Evolutionary conservation across 306 rosid genomes (phyloP).

Genomic region (Cicer chorassanicum): DNA sequence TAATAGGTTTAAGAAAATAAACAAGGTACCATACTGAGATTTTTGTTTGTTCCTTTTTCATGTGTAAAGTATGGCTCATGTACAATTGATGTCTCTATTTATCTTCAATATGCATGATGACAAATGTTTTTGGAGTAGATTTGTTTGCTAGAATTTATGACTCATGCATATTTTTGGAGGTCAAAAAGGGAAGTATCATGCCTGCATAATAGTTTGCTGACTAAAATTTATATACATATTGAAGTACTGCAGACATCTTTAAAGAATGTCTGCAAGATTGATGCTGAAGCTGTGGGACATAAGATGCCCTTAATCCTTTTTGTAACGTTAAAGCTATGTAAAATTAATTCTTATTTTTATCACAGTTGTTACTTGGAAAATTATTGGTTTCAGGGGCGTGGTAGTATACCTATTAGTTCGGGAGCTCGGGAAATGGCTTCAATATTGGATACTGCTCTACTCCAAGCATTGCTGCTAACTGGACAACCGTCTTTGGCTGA

Average conservation of each 20-base stretch:
- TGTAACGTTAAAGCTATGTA: conserved; percentile 15
- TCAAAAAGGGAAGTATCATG: conserved; percentile 32
- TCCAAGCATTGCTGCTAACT: conserved; percentile 89
- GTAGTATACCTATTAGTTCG: conserved; percentile 65
- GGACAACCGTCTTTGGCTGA: conserved; percentile 76
- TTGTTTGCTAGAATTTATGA: conserved; percentile 29
- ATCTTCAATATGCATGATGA: conserved; percentile 26
- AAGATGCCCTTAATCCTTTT: conserved; percentile 19
- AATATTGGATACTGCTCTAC: conserved; percentile 86
- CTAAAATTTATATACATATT: not conserved
- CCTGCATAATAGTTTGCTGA: conserved; percentile 17
- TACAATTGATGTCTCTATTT: conserved; percentile 3
- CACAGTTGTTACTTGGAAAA: conserved; percentile 35
- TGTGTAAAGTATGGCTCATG: conserved; percentile 4
- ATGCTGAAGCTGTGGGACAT: conserved; percentile 36
- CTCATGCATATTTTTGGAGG: conserved; percentile 21
- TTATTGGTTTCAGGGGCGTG: conserved; percentile 68
- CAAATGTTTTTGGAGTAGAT: conserved; percentile 15
- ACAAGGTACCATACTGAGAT: conserved; percentile 67
- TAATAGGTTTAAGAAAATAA: conserved; percentile 68
- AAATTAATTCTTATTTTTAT: not conserved
- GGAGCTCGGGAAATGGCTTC: conserved; percentile 95
- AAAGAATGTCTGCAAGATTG: conserved; percentile 7
- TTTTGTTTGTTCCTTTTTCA: conserved; percentile 15
- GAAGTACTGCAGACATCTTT: conserved; percentile 9